Base-by-base conservation (phyloP, 2,329 filamentous ascomycete genomes). In the Pseudogymnoascus sp. region DNA sequence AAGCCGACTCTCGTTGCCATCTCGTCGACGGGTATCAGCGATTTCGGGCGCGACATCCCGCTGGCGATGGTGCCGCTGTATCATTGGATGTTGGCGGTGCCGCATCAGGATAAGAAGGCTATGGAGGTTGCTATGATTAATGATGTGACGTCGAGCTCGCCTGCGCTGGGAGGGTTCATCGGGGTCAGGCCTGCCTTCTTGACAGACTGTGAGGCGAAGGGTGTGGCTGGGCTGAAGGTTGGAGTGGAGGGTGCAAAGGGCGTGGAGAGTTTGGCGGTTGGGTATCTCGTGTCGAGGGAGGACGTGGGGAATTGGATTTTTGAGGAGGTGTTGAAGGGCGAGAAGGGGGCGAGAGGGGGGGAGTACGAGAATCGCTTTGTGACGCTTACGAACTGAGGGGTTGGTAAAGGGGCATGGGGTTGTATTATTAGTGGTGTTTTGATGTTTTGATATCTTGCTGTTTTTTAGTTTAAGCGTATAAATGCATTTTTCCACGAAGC, bases 91-190 rank as follows among this genome's bases (percentile, higher is more conserved):
- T 70, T 83, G 3, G 67, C 68, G 38, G 72, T 73, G 29, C 77
- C 81, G 10, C 80, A 81, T 67, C 69, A 62, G 9, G 82, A 83
- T 66, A 84, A 83, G 73, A 71, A 69, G 59, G 72, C 69, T 23
- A 80, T 82, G 78, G 81, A 83, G 71, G 23, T 68, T 35, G 23
- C 44, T 3, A 2, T 50, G 23, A 17, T 15, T 1, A 11, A 29
- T 15, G 44, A 19, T 29, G 44, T 29, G 44, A 5, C 9, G 2
- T 26, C 44, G 13, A 23, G 11, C 1, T 50, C 44, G 2, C 67
- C 63, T 19, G 61, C 68, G 13, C 64, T 72, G n/a, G 44, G 44
- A 7, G 44, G 13, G 15, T 50, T 50, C 26, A 15, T 50, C 23
- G 44, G 13, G 21, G 63, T 74, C 38, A 67, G 72, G 29, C 65